Evolutionary conservation across 305 asterid genomes (phyloP), one percentile per base, ranked within the genome.

Genomic region (Rubia occidens): DNA sequence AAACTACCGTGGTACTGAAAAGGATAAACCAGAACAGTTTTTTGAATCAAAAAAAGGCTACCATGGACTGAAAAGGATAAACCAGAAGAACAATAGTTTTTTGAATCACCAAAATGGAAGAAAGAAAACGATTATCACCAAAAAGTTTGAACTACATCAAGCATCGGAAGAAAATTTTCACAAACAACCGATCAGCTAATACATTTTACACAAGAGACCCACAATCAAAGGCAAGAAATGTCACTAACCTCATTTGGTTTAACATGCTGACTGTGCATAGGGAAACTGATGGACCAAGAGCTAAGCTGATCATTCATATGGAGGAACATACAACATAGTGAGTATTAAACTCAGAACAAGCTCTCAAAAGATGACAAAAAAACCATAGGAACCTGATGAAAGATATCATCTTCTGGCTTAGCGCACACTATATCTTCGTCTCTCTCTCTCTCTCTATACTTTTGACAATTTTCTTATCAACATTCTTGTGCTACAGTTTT

Each of bases 201-300:
- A 56, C 21, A 62, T 13, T 13, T 40, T 39, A 20, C 8, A 11
- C 37, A 39, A 20, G 42, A 20, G 64, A 69, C 24, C 21, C 14
- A 13, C 29, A 64, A 53, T 20, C 58, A 59, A 54, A 24, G 43
- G 29, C 61, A 15, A 62, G 66, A 21, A 69, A 4, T 24, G 71
- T 35, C 7, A 76, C 95, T 81, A 74, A 77, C 98, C 96, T 91
- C 96, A 78, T 80, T 75, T 53, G 86, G 72, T 47, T 82, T 78
- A 56, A 86, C 86, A 76, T 73, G 86, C 74, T 89, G 89, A 45
- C 75, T 70, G 40, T 78, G 86, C 75, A 91, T 75, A 21, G 89
- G 91, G 71, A 94, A 91, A 77, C 74, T 83, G 80, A 90, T 80
- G 77, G 95, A 94, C 97, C 96, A 94, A 55, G 84, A 86, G 85